Base-by-base conservation (phyloP, 371 early-diverging fungal species). In the Lichtheimia corymbifera region DNA sequence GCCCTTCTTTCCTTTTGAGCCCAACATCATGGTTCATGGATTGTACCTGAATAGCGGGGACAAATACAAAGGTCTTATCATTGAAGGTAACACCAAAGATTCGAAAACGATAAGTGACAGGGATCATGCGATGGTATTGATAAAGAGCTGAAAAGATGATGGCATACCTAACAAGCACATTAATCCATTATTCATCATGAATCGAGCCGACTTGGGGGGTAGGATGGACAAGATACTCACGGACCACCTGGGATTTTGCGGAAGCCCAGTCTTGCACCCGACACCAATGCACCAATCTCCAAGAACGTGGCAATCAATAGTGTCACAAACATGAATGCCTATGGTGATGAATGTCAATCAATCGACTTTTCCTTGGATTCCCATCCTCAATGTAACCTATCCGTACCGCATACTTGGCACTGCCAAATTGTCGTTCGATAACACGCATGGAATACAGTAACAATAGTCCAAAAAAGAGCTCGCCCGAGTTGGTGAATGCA, bases 381-480 rank as follows among this genome's bases (percentile, higher is more conserved):
- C 22, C 22, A 22, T 22, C 22, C 22, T 6, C 15, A 35, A 43
- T 18, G n/a, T 2, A 28, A n/a, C 44, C 7, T 5, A 11, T 57
- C 69, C 69, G 53, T 84, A 82, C 88, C 40, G 76, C 81, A 66
- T 85, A 92, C 72, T 91, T 91, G 15, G 77, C 65, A 24, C 85
- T 80, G 15, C 90, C 89, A 76, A 83, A 91, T 22, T 84, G 88
- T 44, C 91, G 88, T 66, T 92, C 92, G 35, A 91, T 77, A 18
- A 86, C 73, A 24, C 91, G 83, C 65, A 89, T 76, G 17, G 87
- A 79, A 66, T 91, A 88, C 14, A 87, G 51, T 43, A 92, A 62
- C 9, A 89, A 58, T 20, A 84, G 72, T 11, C 88, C 90, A 58
- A 88, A 86, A 14, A 92, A 80, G 24, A 91, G 67, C 62, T 90